Base-by-base conservation (phyloP, 345 rosid genomes). In the Eucalyptus pauciflora region DNA sequence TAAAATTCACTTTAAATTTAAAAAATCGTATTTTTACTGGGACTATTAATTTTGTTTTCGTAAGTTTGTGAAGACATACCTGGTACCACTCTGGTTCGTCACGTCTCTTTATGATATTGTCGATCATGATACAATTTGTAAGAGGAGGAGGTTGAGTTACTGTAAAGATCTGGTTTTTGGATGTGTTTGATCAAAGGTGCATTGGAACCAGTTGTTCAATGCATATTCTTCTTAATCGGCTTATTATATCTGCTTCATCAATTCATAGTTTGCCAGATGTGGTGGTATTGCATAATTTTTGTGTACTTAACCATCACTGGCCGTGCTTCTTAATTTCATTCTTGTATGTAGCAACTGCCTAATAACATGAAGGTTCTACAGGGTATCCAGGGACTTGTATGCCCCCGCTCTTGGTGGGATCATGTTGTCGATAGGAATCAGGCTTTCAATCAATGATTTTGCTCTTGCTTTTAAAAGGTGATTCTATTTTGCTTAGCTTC, bases 371-470 rank as follows among this genome's bases (percentile, higher is more conserved):
- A 87, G 87, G 69, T 27, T 43, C 80, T 92, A 89, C 95, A 96
- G 99, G 99, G 98, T 96, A 87, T 97, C 99, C 20, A 97, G 96
- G 93, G 99, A 96, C 56, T 85, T 96, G 43, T 97, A 97, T 88
- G 99, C 99, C 64, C 99, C 99, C 86, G 98, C 99, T 87, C 98
- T 97, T 89, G 99, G 99, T 56, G 99, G 99, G 89, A 97, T 91
- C 86, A 96, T 97, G 99, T 90, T 97, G 89, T 97, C 99, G 10
- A 97, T 97, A 87, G 99, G 99, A 90, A 97, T 97, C 87, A 93
- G 89, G 92, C 98, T 97, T 87, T 97, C 99, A 1, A 13, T 97
- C 86, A 88, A 95, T 52, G 99, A 97, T 93, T 96, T 97, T 91
- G 95, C 99, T 87, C 98, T 96, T 87, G 99, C 97, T 48, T 90